Evolutionary conservation across 2,329 filamentous ascomycete genomes (phyloP), one percentile per base, ranked within the genome.

Genomic region (Endocalyx cinctus): DNA sequence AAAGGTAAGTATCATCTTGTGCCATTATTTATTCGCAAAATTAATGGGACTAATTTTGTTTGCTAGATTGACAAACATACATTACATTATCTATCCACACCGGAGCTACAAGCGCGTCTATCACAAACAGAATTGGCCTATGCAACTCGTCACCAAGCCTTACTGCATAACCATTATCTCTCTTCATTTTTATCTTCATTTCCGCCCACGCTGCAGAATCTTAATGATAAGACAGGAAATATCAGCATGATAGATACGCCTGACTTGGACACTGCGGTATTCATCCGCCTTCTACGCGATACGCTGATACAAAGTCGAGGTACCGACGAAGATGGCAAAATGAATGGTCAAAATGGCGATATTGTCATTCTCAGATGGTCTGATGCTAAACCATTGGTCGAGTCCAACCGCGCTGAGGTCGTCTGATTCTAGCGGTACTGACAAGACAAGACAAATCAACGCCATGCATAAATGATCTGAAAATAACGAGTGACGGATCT

Each of bases 221-320:
- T 98, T 34, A 94, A 97, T 62, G 92, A 98, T 64, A 86, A 84
- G 11, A 81, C 84, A 0, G 90, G 88, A 18, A 89, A 89, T 8
- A 82, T 90, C 36, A 88, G 77, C 63, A 98, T 98, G 92, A 78
- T 97, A 18, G 88, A 95, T 54, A 70, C 76, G 3, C 92, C 92
- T 0, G 92, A 97, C 56, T 64, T 79, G 29, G 84, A 92, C 40
- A 72, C 76, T 2, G 87, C 87, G 6, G 89, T 97, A 3, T 96
- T 98, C 59, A 79, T 88, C 25, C 71, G 90, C 41, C 71, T 85
- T 30, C 61, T 89, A 33, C 70, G 68, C 34, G 77, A 84, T 50
- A 65, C 69, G 3, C 65, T 74, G 5, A 72, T 80, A 10, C 64
- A 69, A 37, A 73, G 79, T 6, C 70, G 71, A 42, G 81, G 82